Conservation (phyloP, 148 eudicot genomes). For the Amaranthus cruentus region DNA sequence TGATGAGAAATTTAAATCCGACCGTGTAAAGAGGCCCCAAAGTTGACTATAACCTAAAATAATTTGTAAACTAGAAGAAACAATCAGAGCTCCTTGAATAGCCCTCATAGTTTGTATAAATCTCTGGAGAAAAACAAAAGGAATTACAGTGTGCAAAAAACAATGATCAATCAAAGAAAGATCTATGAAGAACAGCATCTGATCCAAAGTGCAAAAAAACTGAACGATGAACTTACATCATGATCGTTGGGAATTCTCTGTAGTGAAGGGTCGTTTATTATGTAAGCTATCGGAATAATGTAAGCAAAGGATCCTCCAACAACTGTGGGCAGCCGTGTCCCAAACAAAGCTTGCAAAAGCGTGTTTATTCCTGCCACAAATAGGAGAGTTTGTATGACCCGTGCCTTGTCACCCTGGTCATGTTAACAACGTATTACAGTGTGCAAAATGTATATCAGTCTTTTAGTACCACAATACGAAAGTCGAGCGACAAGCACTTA, state of each 20-base stretch:
- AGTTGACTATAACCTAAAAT: constrained; percentile 94
- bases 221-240: constrained; percentile 46
- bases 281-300: constrained; percentile 75
- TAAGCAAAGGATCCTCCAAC: constrained; percentile 96
- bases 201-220: neutral
- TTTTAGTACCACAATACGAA: neutral
- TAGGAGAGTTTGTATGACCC: constrained; percentile 86
- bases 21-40: constrained; percentile 99
- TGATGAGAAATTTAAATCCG: constrained; percentile 15
- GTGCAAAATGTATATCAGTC: neutral
- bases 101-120: constrained; percentile 97
- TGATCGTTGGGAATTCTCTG: constrained; percentile 62
- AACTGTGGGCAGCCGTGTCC: constrained; percentile 94
- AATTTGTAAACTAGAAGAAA: constrained; percentile 89
- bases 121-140: constrained; percentile 48
- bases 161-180: neutral
- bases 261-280: constrained; percentile 80
- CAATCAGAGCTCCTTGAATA: constrained; percentile 93
- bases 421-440: constrained; percentile 18
- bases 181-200: neutral
- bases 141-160: neutral
- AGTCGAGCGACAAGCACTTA: neutral
- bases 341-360: constrained; percentile 90
- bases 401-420: constrained; percentile 94
- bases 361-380: constrained; percentile 96